phyloP scores from a whole-genome alignment of 208 protist species.

The Trypanosoma rangeli region DNA sequence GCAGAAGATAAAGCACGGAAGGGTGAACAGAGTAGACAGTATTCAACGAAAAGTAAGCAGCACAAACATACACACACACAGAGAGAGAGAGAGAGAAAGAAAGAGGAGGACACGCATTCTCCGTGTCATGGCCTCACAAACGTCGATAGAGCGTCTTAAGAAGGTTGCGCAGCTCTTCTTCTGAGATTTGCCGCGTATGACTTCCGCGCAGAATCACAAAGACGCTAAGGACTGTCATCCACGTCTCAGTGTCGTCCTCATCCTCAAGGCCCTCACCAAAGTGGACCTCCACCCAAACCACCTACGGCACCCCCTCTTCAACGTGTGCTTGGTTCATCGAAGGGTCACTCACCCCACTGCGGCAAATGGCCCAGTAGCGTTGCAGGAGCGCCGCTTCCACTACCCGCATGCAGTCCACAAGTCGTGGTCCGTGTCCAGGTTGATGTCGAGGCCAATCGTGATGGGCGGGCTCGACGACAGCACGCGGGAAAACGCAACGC shows the following conservation, averaged over 20 bases:
- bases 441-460: conserved; percentile 10
- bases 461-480: conserved; percentile 9
- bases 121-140: neutral
- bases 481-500: conserved; percentile 13
- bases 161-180: conserved; percentile 8
- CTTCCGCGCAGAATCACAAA: conserved; percentile 20
- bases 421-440: conserved; percentile 19
- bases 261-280: conserved; percentile 5
- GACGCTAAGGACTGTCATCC: conserved; percentile 6
- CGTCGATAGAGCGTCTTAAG: neutral
- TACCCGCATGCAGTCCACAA: conserved; percentile 8
- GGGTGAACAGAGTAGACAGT: neutral
- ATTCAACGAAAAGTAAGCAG: neutral
- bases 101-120: neutral
- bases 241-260: conserved; percentile 2
- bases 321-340: neutral
- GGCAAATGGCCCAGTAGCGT: conserved; percentile 16
- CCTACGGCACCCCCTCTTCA: conserved; percentile 9
- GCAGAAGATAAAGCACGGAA: conserved; percentile 1
- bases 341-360: neutral
- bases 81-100: neutral
- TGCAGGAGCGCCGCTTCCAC: conserved; percentile 17
- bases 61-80: conserved; percentile 16
- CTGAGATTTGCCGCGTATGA: neutral
- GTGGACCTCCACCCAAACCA: conserved; percentile 18